Conservation (phyloP, 2,329 filamentous ascomycete genomes). For the Colletotrichum gigasporum region DNA sequence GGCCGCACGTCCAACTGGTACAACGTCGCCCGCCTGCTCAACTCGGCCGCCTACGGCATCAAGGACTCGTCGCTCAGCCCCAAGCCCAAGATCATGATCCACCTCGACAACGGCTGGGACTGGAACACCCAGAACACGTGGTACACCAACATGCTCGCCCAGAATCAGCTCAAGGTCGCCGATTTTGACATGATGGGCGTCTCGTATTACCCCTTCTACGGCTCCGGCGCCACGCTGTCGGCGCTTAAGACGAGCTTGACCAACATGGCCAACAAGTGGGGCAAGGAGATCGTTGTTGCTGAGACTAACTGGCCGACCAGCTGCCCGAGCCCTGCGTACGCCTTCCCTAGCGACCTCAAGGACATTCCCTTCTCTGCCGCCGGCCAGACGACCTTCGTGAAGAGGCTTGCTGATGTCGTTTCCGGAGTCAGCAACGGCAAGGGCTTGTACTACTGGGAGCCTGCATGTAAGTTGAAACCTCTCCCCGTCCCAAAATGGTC, state of each 20-base stretch:
- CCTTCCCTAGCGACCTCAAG: conserved; percentile 68
- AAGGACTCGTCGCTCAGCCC: conserved; percentile 67
- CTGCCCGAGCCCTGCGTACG: conserved; percentile 65
- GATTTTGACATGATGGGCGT: conserved; percentile 80
- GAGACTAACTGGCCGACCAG: conserved; percentile 76
- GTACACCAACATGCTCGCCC: conserved; percentile 66
- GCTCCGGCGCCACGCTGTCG: conserved; percentile 64
- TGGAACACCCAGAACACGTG: conserved; percentile 73
- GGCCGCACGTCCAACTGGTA: conserved; percentile 63
- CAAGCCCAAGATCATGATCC: conserved; percentile 76
- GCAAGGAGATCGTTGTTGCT: conserved; percentile 74
- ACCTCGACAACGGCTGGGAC: conserved; percentile 80
- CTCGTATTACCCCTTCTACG: conserved; percentile 79
- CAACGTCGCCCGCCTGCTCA: conserved; percentile 72
- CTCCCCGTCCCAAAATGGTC: background rate
- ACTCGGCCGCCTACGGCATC: conserved; percentile 71
- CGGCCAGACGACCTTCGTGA: conserved; percentile 71
- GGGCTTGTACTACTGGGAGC: conserved; percentile 80
- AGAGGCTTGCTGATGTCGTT: conserved; percentile 66
- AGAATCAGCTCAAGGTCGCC: conserved; percentile 56
- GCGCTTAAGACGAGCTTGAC: conserved; percentile 63
- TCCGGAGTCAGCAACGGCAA: conserved; percentile 60
- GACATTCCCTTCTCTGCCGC: conserved; percentile 69
- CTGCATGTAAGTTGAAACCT: conserved; percentile 60
- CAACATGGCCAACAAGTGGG: conserved; percentile 69